A percentile compares a stretch with the other conserved stretches of the same genome.
These are phyloP conservation scores for Thalassia testudinum DNA, from an alignment of 116 monocot genomes.

Conservation along the genomic window DNA sequence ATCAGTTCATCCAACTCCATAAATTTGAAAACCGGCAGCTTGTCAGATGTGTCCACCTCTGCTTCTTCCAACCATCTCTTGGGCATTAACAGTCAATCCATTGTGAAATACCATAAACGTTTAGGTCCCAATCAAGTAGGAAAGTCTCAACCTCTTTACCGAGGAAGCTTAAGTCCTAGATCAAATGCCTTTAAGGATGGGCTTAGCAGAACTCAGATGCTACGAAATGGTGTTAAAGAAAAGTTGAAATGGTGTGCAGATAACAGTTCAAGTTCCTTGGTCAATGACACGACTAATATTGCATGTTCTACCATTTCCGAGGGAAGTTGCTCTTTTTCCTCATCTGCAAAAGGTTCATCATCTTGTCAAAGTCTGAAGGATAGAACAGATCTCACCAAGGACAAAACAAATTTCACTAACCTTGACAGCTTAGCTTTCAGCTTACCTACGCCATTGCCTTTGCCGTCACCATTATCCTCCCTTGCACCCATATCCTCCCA, in stretches of 20 bases:
- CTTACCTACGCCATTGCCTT: too few relatives aligned
- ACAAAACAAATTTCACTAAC: too few relatives aligned
- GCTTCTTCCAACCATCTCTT: not conserved
- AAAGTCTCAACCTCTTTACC: constrained; percentile 18
- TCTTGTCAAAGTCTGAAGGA: too few relatives aligned
- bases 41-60: not conserved
- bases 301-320: too few relatives aligned
- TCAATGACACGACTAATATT: too few relatives aligned
- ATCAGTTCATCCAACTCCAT: too few relatives aligned
- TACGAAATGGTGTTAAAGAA: constrained; percentile 18
- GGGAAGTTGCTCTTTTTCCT: too few relatives aligned
- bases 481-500: constrained; percentile 11
- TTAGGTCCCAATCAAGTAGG: constrained; percentile 10
- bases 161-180: constrained; percentile 37
- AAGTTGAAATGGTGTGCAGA: constrained; percentile 23
- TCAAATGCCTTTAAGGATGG: constrained; percentile 51
- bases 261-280: not conserved
- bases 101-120: constrained; percentile 16
- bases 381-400: too few relatives aligned
- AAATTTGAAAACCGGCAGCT: too few relatives aligned
- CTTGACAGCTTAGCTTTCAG: too few relatives aligned
- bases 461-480: constrained; percentile 2
- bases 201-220: constrained; percentile 7
- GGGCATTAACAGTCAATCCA: constrained; percentile 3
- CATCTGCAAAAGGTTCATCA: too few relatives aligned